Base-by-base conservation (phyloP, 192 early-diverging fungal genomes). In the Gonapodya sp. region DNA sequence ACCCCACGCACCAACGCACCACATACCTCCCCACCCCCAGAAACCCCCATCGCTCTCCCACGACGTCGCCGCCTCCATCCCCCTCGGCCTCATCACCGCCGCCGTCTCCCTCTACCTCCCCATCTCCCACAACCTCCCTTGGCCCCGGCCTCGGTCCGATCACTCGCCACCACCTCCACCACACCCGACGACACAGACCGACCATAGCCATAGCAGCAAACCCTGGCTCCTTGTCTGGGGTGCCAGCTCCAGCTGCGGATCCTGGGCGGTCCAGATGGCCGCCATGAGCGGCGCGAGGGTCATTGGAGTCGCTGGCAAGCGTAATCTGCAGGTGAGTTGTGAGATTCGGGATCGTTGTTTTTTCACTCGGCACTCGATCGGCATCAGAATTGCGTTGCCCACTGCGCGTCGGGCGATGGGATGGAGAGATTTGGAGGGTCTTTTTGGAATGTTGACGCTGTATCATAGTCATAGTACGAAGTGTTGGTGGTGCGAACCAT, bases 61-160 rank as follows among this genome's bases (percentile, higher is more conserved):
- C 2, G 8, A 32, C 31, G 30, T 32, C 8, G 75, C 75, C 8
- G 75, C 75, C 8, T 18, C 75, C 31, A 34, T 77, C 8, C 75
- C 75, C 31, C 75, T 77, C 30, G 75, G 75, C 34, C 75, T 77
- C 8, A 31, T 77, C 75, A 77, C 75, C 75, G 75, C 75, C 75
- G 75, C 75, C 31, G 18, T 18, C 30, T 16, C 75, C 8, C 75
- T 77, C 18, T 77, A 32, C 75, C 75, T 32, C 8, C 30, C 18
- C 2, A 8, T 77, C 31, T 18, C 30, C 75, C 18, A 32, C 75
- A 18, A 18, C 75, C 34, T 77, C 8, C 75, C 75, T 18, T 64
- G 46, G 46, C 46, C 46, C 46, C 8, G 24, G 8, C 46, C 46
- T 8, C n/a, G n/a, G n/a, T 18, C 16, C 64, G 64, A 72, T 30